phyloP scores from a whole-genome alignment of 2,329 filamentous ascomycete species.

The Paecilomyces variotii region DNA sequence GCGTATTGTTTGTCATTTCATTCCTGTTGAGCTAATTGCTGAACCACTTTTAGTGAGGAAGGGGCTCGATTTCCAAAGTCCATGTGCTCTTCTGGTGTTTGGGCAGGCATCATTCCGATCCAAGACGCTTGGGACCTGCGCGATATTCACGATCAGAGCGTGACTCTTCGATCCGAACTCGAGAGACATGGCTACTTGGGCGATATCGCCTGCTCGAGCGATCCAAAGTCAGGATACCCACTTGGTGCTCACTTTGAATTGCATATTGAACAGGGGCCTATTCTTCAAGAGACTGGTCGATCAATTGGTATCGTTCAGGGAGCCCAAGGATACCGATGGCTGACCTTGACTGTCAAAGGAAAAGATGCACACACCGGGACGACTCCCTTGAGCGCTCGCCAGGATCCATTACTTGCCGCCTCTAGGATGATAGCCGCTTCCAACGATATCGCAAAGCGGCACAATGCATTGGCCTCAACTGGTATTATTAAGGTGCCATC shows the following conservation, averaged over 20 bases:
- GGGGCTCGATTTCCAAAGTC: constrained; percentile 67
- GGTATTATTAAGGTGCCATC: constrained; percentile 56
- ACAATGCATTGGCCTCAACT: constrained; percentile 54
- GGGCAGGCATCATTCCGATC: constrained; percentile 56
- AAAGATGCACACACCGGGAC: constrained; percentile 64
- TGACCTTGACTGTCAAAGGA: constrained; percentile 55
- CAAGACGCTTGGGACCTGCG: constrained; percentile 51
- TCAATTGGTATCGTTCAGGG: constrained; percentile 60
- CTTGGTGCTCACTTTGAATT: constrained; percentile 71
- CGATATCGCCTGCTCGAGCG: constrained; percentile 42
- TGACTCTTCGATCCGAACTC: constrained; percentile 56
- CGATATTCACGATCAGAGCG: constrained; percentile 49
- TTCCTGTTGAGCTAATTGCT: no score
- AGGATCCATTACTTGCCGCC: constrained; percentile 57
- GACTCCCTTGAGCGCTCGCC: constrained; percentile 53
- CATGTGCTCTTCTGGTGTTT: constrained; percentile 66
- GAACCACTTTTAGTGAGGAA: constrained; percentile 51
- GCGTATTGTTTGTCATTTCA: constrained; percentile 7
- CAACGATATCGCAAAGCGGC: constrained; percentile 50
- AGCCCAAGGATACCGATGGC: constrained; percentile 64
- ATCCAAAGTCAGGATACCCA: constrained; percentile 38
- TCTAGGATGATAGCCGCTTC: constrained; percentile 56
- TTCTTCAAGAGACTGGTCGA: constrained; percentile 53
- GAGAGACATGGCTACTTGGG: constrained; percentile 62
- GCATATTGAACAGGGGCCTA: constrained; percentile 72